Evolutionary conservation across 768 basidiomycete genomes (phyloP).

Genomic region (Leucosporidium yakuticum): DNA sequence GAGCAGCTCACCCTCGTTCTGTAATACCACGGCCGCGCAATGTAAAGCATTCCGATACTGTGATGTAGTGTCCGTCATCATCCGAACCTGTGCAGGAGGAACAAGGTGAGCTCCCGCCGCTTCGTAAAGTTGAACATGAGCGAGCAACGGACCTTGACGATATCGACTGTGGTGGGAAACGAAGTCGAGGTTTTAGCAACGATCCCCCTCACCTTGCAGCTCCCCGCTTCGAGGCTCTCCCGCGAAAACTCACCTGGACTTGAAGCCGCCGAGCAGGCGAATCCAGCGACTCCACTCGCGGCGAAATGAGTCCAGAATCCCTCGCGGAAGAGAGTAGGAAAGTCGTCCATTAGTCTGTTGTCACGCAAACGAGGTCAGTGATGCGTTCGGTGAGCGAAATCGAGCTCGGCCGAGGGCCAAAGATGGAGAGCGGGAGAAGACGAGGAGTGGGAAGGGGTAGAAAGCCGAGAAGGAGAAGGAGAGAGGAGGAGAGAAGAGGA

Average conservation of each 20-base stretch:
- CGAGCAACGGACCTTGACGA: constrained; percentile 23
- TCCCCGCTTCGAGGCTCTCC: no score
- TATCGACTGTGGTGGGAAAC: constrained; percentile 17
- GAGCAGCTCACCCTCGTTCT: constrained; percentile 31
- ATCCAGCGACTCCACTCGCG: constrained; percentile 35
- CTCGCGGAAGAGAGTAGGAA: constrained; percentile 32
- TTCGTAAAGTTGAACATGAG: background rate
- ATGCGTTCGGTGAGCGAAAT: background rate
- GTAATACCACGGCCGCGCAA: constrained; percentile 29
- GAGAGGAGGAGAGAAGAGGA: no score
- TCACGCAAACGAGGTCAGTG: no score
- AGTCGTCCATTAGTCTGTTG: constrained; percentile 28
- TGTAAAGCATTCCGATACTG: constrained; percentile 28
- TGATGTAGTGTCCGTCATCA: constrained; percentile 36
- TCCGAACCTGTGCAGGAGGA: constrained; percentile 26
- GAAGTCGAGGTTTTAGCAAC: no score
- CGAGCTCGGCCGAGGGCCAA: no score
- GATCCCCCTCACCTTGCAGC: background rate
- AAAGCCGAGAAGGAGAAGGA: no score
- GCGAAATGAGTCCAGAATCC: constrained; percentile 35
- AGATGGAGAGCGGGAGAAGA: no score
- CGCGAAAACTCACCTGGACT: background rate
- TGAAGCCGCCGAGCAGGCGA: constrained; percentile 36
- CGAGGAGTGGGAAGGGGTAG: no score
- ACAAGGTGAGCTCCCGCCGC: background rate